Conservation (phyloP, 1,284 basidiomycete species). For the Sporisorium scitamineum region DNA sequence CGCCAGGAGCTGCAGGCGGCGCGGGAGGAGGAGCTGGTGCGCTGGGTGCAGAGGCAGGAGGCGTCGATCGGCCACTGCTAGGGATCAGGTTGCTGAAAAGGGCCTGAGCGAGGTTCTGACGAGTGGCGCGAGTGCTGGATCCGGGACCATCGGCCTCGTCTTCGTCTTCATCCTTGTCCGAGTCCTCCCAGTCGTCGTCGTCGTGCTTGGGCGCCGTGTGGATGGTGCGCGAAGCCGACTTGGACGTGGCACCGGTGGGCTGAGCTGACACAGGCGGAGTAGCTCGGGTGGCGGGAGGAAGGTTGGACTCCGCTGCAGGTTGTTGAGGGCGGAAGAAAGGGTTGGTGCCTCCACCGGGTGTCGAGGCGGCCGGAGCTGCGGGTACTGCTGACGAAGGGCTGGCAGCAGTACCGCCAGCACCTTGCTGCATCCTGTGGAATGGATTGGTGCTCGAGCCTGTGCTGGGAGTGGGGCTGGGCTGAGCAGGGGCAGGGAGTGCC, state of each 20-base stretch:
- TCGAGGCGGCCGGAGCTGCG: slow-evolving; percentile 27
- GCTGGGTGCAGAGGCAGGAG: slow-evolving; percentile 47
- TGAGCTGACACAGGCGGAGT: slow-evolving; percentile 53
- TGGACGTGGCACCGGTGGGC: slow-evolving; percentile 31
- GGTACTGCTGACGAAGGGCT: slow-evolving; percentile 24
- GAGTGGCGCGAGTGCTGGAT: slow-evolving; percentile 62
- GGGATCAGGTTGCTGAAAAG: slow-evolving; percentile 67
- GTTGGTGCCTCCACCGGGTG: slow-evolving; percentile 52
- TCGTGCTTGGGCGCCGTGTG: slow-evolving; percentile 60
- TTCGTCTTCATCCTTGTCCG: slow-evolving; percentile 64
- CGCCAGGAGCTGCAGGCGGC: slow-evolving; percentile 38
- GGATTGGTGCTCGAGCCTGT: slow-evolving; percentile 58
- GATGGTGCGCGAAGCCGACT: slow-evolving; percentile 39
- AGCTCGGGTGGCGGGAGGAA: slow-evolving; percentile 47
- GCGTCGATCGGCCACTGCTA: slow-evolving; percentile 52
- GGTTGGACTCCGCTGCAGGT: slow-evolving; percentile 23
- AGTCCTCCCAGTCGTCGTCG: slow-evolving; percentile 67
- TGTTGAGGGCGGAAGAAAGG: slow-evolving; percentile 62
- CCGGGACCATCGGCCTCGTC: slow-evolving; percentile 65
- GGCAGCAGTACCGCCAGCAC: slow-evolving; percentile 27
- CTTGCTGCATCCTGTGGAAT: slow-evolving; percentile 62
- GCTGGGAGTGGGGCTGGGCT: slow-evolving; percentile 35
- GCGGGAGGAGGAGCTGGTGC: slow-evolving; percentile 46
- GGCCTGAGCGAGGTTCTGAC: slow-evolving; percentile 66
- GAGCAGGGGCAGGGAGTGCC: slow-evolving; percentile 32